phyloP scores from a whole-genome alignment of 768 basidiomycete species.

The Pulveroboletus sp. region DNA sequence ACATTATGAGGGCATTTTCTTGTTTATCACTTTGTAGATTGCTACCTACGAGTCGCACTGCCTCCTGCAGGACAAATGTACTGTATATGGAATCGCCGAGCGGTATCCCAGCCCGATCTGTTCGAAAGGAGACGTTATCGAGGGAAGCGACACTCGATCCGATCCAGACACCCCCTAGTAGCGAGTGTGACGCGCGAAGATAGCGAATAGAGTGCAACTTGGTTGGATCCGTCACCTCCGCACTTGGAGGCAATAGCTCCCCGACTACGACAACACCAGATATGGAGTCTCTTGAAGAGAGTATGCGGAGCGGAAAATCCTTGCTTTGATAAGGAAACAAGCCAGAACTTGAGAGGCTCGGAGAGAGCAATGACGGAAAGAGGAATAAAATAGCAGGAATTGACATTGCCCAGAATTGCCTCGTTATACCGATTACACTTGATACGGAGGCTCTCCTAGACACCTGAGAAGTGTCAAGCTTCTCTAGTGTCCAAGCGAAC shows the following conservation, averaged over 20 bases:
- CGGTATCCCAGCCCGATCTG: conserved; percentile 49
- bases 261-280: conserved; percentile 85
- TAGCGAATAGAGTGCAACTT: conserved; percentile 52
- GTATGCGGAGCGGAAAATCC: conserved; percentile 54
- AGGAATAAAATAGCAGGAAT: conserved; percentile 36
- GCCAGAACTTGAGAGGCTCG: conserved; percentile 55
- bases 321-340: conserved; percentile 48
- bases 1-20: conserved; percentile 72
- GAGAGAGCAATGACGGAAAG: conserved; percentile 43
- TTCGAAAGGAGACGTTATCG: conserved; percentile 38
- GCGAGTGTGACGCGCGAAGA: conserved; percentile 60
- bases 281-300: conserved; percentile 62
- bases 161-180: conserved; percentile 79
- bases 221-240: conserved; percentile 27
- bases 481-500: conserved; percentile 15
- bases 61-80: conserved; percentile 86
- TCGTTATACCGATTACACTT: neutral
- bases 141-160: conserved; percentile 44
- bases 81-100: conserved; percentile 80
- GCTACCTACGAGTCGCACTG: conserved; percentile 63
- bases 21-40: conserved; percentile 36
- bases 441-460: neutral
- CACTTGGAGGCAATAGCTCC: conserved; percentile 48
- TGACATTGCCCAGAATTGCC: conserved; percentile 11
- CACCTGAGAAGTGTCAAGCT: neutral